Evolutionary conservation across 2,329 filamentous ascomycete species (phyloP), one percentile per base, ranked within the genome.

Genomic region (Purpureocillium lavendulum): DNA sequence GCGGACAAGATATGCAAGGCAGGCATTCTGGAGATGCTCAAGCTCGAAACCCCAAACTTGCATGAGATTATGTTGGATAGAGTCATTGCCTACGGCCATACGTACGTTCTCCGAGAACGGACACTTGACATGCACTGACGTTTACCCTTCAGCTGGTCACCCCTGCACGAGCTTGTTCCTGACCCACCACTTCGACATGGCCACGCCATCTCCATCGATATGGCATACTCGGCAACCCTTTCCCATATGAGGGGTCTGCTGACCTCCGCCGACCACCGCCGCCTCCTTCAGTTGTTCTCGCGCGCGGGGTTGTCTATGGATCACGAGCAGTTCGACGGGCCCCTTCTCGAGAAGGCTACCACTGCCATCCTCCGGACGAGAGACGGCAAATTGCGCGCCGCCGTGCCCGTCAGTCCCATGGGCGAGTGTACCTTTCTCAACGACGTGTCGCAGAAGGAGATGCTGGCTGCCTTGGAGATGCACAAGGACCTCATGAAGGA

Each of bases 21-120:
- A 28, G 80, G 77, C 16, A 86, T 85, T 31, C 70, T 76, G 48
- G 79, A 84, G 64, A 85, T 87, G 82, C 56, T 85, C 48, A 81
- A 81, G 64, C 69, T 85, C 1, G 82, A 86, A 65, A 80, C 80
- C 2, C 82, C 82, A 1, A 86, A 85, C 50, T 62, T 86, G 7
- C 82, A 85, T 52, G 82, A 86, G 65, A 81, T 84, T 40, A 80
- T 79, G 40, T 67, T 86, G 8, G 80, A 85, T 57, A 66, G 82
- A 48, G 79, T 86, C 13, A 85, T 86, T 56, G 82, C 81, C 2
- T 86, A 84, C 49, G 82, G 82, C 1, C 81, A 86, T 55, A 85
- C 81, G 64, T 75, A 55, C 57, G 71, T 61, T 10, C 11, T 15
- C 16, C 12, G 21, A n/a, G n/a, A n/a, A n/a, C n/a, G n/a, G n/a